These are phyloP conservation scores for Rhododendron kiyosumense DNA, from an alignment of 148 eudicot species.

Conservation along the genomic window DNA sequence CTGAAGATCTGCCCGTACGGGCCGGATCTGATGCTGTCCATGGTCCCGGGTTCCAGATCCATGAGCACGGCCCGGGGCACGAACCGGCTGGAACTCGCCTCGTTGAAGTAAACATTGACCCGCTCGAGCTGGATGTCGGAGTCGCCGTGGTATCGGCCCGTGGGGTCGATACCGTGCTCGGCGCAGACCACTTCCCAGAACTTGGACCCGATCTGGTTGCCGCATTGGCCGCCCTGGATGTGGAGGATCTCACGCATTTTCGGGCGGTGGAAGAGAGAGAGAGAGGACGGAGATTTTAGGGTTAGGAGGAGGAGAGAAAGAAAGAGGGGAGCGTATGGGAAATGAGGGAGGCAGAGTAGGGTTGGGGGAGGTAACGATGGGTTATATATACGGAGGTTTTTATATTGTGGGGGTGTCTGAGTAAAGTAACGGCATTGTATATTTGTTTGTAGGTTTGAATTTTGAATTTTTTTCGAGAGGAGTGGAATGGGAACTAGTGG, in stretches of 20 bases:
- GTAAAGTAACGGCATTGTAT: background rate
- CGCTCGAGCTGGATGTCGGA: slow-evolving; percentile 52
- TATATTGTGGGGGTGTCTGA: background rate
- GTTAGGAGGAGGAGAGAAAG: background rate
- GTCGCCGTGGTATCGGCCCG: slow-evolving; percentile 60
- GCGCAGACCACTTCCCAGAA: slow-evolving; percentile 85
- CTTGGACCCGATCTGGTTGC: slow-evolving; percentile 76
- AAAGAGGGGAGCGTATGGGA: background rate
- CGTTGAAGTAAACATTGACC: slow-evolving; percentile 65
- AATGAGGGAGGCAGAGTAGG: background rate
- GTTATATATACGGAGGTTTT: background rate
- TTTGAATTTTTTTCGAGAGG: background rate
- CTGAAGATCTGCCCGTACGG: slow-evolving; percentile 64
- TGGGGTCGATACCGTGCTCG: slow-evolving; percentile 60
- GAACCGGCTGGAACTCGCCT: slow-evolving; percentile 55
- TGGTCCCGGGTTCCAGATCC: slow-evolving; percentile 78
- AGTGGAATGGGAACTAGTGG: background rate
- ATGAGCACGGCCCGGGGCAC: slow-evolving; percentile 72
- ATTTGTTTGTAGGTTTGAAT: background rate
- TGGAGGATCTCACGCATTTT: slow-evolving; percentile 77
- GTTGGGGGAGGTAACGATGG: background rate
- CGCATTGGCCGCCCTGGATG: slow-evolving; percentile 77
- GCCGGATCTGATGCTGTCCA: slow-evolving; percentile 64
- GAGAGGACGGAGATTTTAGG: background rate
- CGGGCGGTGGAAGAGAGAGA: background rate